These are phyloP conservation scores for Schizothecium vesticola DNA, from an alignment of 495 filamentous ascomycete species.

Conservation along the genomic window DNA sequence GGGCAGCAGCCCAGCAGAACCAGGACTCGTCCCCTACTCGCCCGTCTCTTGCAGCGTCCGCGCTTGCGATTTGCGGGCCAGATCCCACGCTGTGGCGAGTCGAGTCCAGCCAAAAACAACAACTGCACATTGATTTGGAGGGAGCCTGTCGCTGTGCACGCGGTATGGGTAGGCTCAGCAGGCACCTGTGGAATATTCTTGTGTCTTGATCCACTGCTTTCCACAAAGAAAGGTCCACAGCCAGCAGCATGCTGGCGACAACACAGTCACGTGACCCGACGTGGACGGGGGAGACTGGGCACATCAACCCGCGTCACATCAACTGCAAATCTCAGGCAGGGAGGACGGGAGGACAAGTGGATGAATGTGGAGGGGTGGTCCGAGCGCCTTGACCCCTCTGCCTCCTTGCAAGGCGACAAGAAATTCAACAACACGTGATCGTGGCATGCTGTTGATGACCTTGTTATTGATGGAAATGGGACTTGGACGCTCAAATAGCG, in stretches of 20 bases:
- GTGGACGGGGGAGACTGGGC: neutral
- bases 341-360: neutral
- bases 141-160: neutral
- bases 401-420: neutral
- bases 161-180: neutral
- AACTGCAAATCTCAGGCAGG: neutral
- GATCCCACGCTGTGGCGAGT: neutral
- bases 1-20: too few species aligned
- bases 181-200: neutral
- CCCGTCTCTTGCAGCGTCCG: conserved; percentile 1
- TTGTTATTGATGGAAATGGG: neutral
- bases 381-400: neutral
- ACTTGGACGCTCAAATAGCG: too few species aligned
- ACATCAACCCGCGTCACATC: neutral
- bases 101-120: neutral
- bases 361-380: neutral
- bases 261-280: conserved; percentile 1
- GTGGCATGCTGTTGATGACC: neutral
- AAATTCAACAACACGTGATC: neutral
- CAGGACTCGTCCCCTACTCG: conserved; percentile 12
- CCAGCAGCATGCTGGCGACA: neutral
- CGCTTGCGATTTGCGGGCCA: conserved; percentile 10
- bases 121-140: neutral
- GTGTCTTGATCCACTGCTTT: neutral
- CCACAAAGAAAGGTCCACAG: neutral